A percentile compares a stretch with the other conserved stretches of the same genome.
These are phyloP conservation scores for Anacardium occidentale DNA, from an alignment of 345 rosid species.

Conservation along the genomic window DNA sequence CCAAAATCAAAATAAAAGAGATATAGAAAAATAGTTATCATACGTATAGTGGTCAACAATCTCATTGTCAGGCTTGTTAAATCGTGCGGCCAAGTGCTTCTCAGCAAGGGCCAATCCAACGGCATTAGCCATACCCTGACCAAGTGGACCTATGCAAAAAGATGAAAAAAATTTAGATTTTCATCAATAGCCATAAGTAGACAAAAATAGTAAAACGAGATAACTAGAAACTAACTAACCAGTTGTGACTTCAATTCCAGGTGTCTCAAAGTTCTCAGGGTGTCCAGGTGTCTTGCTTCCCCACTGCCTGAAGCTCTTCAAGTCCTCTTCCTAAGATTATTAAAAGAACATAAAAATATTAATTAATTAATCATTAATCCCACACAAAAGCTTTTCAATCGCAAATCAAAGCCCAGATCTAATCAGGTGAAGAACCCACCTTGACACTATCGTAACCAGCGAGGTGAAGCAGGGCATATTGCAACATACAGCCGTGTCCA, in stretches of 20 bases:
- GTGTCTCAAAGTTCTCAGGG: constrained; percentile 99
- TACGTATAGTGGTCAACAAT: constrained; percentile 94
- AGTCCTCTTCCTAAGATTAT: constrained; percentile 72
- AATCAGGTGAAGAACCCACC: constrained; percentile 33
- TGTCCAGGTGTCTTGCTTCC: constrained; percentile 99
- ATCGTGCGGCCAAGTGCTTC: constrained; percentile 91
- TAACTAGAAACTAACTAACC: constrained; percentile 46
- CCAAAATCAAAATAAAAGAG: not conserved
- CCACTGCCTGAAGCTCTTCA: constrained; percentile 89
- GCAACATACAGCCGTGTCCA: constrained; percentile 95
- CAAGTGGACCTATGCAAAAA: constrained; percentile 73
- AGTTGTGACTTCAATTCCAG: constrained; percentile 97
- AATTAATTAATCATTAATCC: not conserved
- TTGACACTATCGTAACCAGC: constrained; percentile 90
- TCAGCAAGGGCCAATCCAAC: constrained; percentile 94
- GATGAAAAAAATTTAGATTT: not conserved
- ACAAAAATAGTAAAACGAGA: not conserved
- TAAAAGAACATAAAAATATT: not conserved
- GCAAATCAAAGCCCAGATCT: not conserved
- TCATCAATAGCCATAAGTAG: not conserved
- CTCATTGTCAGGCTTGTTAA: constrained; percentile 76
- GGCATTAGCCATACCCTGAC: constrained; percentile 90
- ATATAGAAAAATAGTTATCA: not conserved
- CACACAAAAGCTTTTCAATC: not conserved
- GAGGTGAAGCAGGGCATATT: constrained; percentile 90